phyloP scores from a whole-genome alignment of 345 rosid genomes.

The Dipteronia sinensis region DNA sequence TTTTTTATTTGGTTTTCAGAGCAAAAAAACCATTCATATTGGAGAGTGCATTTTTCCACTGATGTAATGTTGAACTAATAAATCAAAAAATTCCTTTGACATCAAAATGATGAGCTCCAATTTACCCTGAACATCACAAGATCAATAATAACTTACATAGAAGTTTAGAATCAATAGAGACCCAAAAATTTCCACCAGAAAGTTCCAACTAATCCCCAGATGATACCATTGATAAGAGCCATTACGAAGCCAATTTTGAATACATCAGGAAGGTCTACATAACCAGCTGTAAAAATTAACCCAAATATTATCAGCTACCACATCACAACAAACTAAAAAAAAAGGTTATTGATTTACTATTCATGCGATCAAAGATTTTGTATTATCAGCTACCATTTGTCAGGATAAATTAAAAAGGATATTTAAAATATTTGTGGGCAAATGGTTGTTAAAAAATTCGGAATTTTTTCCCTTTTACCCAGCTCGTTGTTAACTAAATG shows the following conservation, averaged over 20 bases:
- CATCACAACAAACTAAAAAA: not conserved
- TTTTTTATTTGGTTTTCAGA: not conserved
- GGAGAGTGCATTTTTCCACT: not conserved
- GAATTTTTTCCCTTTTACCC: no score
- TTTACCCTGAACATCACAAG: conserved; percentile 13
- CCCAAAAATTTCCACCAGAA: conserved; percentile 99
- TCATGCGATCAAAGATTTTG: not conserved
- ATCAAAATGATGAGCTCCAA: conserved; percentile 22
- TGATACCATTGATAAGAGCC: conserved; percentile 68
- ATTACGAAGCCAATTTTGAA: conserved; percentile 83
- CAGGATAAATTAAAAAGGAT: not conserved
- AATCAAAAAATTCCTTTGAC: conserved; percentile 2
- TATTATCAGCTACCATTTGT: not conserved
- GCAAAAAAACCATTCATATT: not conserved
- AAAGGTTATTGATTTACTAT: not conserved
- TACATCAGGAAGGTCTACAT: conserved; percentile 79
- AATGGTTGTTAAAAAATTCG: not conserved
- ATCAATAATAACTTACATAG: conserved; percentile 26
- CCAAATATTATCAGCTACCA: conserved; percentile 17
- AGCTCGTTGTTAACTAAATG: no score
- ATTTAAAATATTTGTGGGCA: not conserved
- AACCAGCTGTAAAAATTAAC: conserved; percentile 66
- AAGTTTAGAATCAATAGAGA: conserved; percentile 53
- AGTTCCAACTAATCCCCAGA: conserved; percentile 86
- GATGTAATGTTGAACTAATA: not conserved